Percentiles rank a stretch among this genome's conserved stretches.
phyloP scores from a whole-genome alignment of 1,139 yeast genomes.

The Yamadazyma membranifaciens region DNA sequence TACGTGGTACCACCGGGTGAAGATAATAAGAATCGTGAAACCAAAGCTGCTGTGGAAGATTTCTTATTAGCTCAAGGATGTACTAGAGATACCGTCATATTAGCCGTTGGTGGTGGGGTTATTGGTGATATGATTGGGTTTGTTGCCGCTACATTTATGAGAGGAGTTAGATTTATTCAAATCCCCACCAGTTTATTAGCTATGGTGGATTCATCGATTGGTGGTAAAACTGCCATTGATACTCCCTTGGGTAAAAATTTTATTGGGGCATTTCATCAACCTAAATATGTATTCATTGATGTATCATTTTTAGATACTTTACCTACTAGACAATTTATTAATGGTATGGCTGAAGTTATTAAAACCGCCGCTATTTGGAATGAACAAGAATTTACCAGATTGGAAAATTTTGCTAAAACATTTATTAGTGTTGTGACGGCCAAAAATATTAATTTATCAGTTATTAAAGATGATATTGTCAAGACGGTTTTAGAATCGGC shows the following conservation, averaged over 20 bases:
- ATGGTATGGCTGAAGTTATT: slow-evolving; percentile 98
- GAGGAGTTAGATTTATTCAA: slow-evolving; percentile 94
- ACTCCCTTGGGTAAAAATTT: slow-evolving; percentile 97
- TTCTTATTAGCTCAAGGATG: slow-evolving; percentile 82
- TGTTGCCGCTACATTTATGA: slow-evolving; percentile 98
- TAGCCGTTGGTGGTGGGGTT: slow-evolving; percentile 98
- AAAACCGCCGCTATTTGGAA: slow-evolving; percentile 99
- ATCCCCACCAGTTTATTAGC: slow-evolving; percentile 91
- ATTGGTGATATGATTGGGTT: slow-evolving; percentile 99
- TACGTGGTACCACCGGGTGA: slow-evolving; percentile 92
- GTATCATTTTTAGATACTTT: slow-evolving; percentile 82
- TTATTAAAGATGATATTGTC: slow-evolving; percentile 71
- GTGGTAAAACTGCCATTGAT: slow-evolving; percentile 98
- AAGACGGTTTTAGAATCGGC: slow-evolving; percentile 84
- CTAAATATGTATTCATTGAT: slow-evolving; percentile 84
- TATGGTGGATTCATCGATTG: slow-evolving; percentile 98
- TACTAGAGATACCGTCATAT: slow-evolving; percentile 90
- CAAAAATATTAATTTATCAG: slow-evolving; percentile 51
- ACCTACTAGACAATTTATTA: slow-evolving; percentile 91
- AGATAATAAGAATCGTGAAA: slow-evolving; percentile 79
- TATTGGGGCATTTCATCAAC: slow-evolving; percentile 98
- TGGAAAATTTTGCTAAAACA: slow-evolving; percentile 70
- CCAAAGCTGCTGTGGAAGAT: slow-evolving; percentile 94
- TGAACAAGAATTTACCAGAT: slow-evolving; percentile 77
- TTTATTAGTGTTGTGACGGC: slow-evolving; percentile 62